These are phyloP conservation scores for Entomortierella chlamydospora DNA, from an alignment of 192 early-diverging fungal genomes.

Conservation along the genomic window DNA sequence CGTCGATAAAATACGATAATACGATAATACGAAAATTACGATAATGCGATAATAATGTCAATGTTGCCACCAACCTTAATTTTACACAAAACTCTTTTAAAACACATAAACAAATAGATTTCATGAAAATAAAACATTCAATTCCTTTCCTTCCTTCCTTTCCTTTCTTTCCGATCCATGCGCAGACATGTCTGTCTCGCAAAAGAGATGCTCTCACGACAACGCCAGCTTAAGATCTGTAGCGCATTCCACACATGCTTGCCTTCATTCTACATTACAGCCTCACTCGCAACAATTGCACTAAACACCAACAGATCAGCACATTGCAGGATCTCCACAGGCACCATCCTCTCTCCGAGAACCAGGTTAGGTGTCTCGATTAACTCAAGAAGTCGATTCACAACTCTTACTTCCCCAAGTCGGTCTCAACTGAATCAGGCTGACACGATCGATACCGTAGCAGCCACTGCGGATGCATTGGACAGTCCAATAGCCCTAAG, in stretches of 20 bases:
- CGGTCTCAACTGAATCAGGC: background rate
- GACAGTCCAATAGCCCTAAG: background rate
- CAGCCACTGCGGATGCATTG: background rate
- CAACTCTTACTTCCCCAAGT: background rate
- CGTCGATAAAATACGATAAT: too few species aligned
- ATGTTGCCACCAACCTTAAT: too few species aligned
- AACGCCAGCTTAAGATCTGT: conserved; percentile 9
- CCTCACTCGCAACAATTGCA: conserved; percentile 3
- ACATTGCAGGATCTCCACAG: background rate
- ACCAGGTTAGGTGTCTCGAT: background rate
- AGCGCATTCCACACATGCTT: conserved; percentile 11
- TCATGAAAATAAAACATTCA: too few species aligned
- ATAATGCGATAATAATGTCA: too few species aligned
- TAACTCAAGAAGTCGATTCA: background rate
- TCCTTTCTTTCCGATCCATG: conserved; percentile 7
- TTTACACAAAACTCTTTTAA: too few species aligned
- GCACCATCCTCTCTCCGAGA: conserved; percentile 1
- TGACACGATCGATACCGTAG: too few species aligned
- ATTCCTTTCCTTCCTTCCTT: too few species aligned
- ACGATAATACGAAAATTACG: too few species aligned
- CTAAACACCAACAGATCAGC: background rate
- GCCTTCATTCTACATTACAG: conserved; percentile 17
- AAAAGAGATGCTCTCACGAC: background rate
- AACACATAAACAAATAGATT: too few species aligned
- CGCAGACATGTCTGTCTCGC: conserved; percentile 3